phyloP scores from a whole-genome alignment of 2,329 filamentous ascomycete species.

The Alternaria sp. region DNA sequence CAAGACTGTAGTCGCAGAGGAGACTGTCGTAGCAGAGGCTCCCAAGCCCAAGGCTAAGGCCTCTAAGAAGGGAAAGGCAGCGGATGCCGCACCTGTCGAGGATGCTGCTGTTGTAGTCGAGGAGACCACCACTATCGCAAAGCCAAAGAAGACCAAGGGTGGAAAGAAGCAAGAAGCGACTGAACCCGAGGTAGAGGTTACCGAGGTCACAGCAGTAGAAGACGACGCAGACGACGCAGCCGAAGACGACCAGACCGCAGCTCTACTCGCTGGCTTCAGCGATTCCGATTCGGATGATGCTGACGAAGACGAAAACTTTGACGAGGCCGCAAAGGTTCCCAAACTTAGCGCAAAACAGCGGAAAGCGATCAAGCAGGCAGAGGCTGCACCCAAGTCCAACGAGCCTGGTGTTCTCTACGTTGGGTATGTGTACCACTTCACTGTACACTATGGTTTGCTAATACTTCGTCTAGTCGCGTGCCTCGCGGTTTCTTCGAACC shows the following conservation, averaged over 20 bases:
- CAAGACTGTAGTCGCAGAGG: slow-evolving; percentile 21
- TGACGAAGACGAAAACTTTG: slow-evolving; percentile 47
- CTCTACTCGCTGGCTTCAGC: slow-evolving; percentile 61
- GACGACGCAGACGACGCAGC: slow-evolving; percentile 29
- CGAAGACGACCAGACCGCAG: slow-evolving; percentile 60
- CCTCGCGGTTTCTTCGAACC: slow-evolving; percentile 97
- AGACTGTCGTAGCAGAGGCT: slow-evolving; percentile 17
- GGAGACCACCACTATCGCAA: slow-evolving; percentile 22
- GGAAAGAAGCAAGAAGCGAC: slow-evolving; percentile 27
- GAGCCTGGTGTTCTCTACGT: slow-evolving; percentile 86
- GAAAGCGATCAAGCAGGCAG: slow-evolving; percentile 59
- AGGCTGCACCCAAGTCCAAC: slow-evolving; percentile 61
- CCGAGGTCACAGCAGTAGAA: slow-evolving; percentile 20
- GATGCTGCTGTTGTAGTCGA: slow-evolving; percentile 14
- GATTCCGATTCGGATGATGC: slow-evolving; percentile 54
- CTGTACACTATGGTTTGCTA: neutral
- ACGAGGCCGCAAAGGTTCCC: slow-evolving; percentile 47
- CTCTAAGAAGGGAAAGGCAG: slow-evolving; percentile 30
- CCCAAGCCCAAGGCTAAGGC: slow-evolving; percentile 34
- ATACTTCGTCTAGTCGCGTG: slow-evolving; percentile 67
- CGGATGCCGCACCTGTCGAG: slow-evolving; percentile 23
- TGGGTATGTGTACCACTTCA: slow-evolving; percentile 59
- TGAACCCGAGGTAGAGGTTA: slow-evolving; percentile 23
- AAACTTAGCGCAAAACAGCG: slow-evolving; percentile 40
- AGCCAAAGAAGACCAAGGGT: slow-evolving; percentile 30